Percentiles rank a stretch among this genome's conserved stretches.
Evolutionary conservation across 176 grass and related monocot species (phyloP).

Genomic region (Thinopyrum elongatum): DNA sequence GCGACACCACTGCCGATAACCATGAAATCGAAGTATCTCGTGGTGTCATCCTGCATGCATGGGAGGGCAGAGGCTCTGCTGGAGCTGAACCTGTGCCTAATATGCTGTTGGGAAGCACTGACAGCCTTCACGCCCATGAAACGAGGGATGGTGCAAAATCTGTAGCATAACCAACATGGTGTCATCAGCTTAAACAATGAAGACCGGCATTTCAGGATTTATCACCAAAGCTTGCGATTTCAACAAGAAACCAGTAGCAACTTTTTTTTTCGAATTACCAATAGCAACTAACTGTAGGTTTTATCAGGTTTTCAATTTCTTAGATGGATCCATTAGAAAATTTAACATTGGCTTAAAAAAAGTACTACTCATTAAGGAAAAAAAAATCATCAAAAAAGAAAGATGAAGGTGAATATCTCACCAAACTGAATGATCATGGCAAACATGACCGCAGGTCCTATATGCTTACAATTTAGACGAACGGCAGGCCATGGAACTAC

Average conservation of each 20-base stretch:
- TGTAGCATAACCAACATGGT: slow-evolving; percentile 25
- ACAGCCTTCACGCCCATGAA: slow-evolving; percentile 31
- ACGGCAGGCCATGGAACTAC: background rate
- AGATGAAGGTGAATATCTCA: background rate
- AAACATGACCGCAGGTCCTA: background rate
- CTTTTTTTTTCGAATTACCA: too few relatives aligned
- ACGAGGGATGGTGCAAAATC: slow-evolving; percentile 35
- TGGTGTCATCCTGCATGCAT: slow-evolving; percentile 45
- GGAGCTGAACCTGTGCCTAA: slow-evolving; percentile 5
- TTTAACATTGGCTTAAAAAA: background rate
- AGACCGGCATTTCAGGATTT: background rate
- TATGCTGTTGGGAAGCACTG: slow-evolving; percentile 15
- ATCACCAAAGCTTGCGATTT: background rate
- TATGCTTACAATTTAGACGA: background rate
- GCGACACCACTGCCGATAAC: slow-evolving; percentile 93
- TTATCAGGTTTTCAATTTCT: background rate
- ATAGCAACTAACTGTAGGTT: background rate
- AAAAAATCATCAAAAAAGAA: background rate
- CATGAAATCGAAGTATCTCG: slow-evolving; percentile 83
- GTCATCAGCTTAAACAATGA: slow-evolving; percentile 18
- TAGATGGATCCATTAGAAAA: background rate
- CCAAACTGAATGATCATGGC: background rate
- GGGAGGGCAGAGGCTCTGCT: slow-evolving; percentile 39
- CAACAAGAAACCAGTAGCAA: background rate
- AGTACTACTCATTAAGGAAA: background rate